Conservation (phyloP, 2,329 filamentous ascomycete genomes). For the Pseudogymnoascus sp. region DNA sequence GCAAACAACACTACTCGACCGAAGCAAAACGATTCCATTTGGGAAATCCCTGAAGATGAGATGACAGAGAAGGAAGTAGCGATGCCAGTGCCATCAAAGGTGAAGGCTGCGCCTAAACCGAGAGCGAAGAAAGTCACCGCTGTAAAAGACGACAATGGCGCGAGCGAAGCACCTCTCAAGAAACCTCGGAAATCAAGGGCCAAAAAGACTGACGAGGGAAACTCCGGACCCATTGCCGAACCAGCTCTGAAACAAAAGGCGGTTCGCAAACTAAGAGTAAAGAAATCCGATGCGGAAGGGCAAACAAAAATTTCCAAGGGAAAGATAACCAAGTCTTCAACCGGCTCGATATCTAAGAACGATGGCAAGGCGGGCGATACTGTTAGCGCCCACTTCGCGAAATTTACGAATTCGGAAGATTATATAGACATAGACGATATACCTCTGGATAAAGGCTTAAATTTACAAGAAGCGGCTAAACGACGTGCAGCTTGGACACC, state of each 20-base stretch:
- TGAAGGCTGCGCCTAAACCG: constrained; percentile 20
- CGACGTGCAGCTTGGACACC: constrained; percentile 63
- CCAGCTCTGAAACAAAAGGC: constrained; percentile 16
- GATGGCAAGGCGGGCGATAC: constrained; percentile 21
- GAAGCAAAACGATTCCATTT: constrained; percentile 3
- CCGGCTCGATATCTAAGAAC: constrained; percentile 15
- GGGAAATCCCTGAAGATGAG: constrained; percentile 14
- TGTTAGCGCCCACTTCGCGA: constrained; percentile 30
- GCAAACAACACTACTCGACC: neutral
- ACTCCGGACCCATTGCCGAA: neutral
- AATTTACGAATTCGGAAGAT: constrained; percentile 2
- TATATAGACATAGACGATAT: constrained; percentile 1
- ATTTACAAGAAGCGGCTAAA: constrained; percentile 36
- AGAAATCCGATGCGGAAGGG: constrained; percentile 20
- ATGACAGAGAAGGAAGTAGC: neutral
- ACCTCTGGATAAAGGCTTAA: constrained; percentile 12
- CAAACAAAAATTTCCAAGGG: constrained; percentile 28
- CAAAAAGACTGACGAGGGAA: constrained; percentile 18
- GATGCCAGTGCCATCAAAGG: constrained; percentile 20
- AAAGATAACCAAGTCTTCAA: constrained; percentile 28
- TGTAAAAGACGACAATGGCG: neutral
- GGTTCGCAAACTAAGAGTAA: constrained; percentile 20
- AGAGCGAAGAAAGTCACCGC: constrained; percentile 15
- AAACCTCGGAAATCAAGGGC: constrained; percentile 14
- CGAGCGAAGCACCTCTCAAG: constrained; percentile 11